phyloP scores from a whole-genome alignment of 345 rosid species.

The Ailanthus altissimus region DNA sequence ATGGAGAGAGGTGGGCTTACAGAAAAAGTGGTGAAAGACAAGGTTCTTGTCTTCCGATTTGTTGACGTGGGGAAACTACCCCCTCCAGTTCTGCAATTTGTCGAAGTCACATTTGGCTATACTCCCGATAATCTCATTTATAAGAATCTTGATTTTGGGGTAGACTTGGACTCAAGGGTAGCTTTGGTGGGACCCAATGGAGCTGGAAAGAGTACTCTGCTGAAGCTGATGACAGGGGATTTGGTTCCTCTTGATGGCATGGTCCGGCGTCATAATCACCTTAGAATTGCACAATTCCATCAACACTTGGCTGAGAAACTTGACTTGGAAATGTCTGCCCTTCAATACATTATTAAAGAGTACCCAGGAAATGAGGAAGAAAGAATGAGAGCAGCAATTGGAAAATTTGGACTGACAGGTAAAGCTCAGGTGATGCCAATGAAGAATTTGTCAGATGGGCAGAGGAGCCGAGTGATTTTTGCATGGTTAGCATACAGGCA shows the following conservation, averaged over 20 bases:
- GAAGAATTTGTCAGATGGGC: constrained; percentile 97
- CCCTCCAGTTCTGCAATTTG: constrained; percentile 97
- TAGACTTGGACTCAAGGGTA: constrained; percentile 90
- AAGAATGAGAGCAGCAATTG: constrained; percentile 91
- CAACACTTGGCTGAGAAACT: constrained; percentile 98
- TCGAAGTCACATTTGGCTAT: constrained; percentile 90
- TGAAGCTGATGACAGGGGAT: constrained; percentile 98
- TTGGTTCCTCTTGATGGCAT: constrained; percentile 85
- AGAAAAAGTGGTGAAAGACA: constrained; percentile 73
- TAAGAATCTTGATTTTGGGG: constrained; percentile 91
- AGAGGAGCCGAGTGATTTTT: constrained; percentile 91
- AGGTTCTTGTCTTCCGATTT: constrained; percentile 84
- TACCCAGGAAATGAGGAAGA: constrained; percentile 96
- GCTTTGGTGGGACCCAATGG: constrained; percentile 98
- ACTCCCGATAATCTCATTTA: constrained; percentile 80
- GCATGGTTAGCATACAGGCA: constrained; percentile 97
- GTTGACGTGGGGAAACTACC: constrained; percentile 96
- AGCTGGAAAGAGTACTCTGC: constrained; percentile 95
- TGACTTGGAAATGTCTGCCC: constrained; percentile 80
- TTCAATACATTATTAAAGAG: constrained; percentile 79
- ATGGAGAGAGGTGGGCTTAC: constrained; percentile 99
- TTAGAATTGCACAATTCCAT: constrained; percentile 91
- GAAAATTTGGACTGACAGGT: constrained; percentile 86
- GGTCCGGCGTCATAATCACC: constrained; percentile 96
- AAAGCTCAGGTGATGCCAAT: constrained; percentile 98